Percentiles rank a stretch among this genome's conserved stretches.
These are phyloP conservation scores for Nothophytophthora sp. DNA, from an alignment of 352 stramenopile species.

Conservation along the genomic window DNA sequence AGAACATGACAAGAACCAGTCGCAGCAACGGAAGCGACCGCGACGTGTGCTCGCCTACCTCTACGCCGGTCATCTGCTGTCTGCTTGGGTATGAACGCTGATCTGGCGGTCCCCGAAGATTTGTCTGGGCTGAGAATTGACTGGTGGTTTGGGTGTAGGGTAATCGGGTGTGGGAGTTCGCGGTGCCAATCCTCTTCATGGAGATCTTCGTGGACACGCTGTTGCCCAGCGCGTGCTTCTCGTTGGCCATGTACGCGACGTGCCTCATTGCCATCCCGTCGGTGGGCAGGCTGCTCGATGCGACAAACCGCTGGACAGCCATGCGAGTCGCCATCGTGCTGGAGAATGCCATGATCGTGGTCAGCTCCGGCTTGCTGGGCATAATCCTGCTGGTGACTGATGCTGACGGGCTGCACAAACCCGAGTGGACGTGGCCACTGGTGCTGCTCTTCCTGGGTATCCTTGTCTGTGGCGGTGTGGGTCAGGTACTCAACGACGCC, in stretches of 20 bases:
- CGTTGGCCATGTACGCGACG: constrained; percentile 70
- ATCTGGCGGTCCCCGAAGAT: not conserved
- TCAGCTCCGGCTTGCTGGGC: constrained; percentile 54
- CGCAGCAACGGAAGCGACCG: constrained; percentile 9
- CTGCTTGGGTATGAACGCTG: constrained; percentile 59
- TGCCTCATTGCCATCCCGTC: constrained; percentile 71
- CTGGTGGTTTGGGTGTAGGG: constrained; percentile 30
- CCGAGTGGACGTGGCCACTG: constrained; percentile 53
- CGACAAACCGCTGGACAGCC: constrained; percentile 58
- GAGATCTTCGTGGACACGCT: constrained; percentile 86
- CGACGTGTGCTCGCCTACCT: constrained; percentile 63
- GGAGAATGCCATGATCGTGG: constrained; percentile 77
- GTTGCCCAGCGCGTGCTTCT: constrained; percentile 73
- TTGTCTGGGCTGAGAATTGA: not conserved
- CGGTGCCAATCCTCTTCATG: constrained; percentile 83
- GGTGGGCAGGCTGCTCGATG: constrained; percentile 66
- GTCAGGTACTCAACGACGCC: constrained; percentile 82
- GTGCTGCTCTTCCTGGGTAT: constrained; percentile 48
- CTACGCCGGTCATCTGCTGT: constrained; percentile 76
- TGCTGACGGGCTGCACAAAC: constrained; percentile 51
- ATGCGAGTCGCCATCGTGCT: constrained; percentile 71
- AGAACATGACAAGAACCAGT: not conserved
- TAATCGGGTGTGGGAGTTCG: constrained; percentile 85
- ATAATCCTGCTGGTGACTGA: constrained; percentile 63
- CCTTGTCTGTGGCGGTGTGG: constrained; percentile 63